phyloP scores from a whole-genome alignment of 1,284 basidiomycete genomes.

The Ceratobasidium theobromae region DNA sequence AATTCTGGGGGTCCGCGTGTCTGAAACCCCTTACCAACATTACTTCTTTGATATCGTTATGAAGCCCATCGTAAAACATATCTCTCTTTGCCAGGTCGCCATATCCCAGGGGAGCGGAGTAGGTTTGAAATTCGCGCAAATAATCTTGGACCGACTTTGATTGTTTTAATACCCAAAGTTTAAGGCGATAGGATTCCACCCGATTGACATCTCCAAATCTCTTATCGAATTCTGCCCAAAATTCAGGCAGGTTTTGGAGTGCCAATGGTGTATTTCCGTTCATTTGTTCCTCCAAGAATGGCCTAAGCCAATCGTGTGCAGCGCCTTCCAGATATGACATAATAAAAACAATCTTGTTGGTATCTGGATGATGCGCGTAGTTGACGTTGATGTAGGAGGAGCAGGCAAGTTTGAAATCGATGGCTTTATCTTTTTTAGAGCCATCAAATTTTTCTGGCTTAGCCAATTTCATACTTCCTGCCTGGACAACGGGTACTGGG shows the following conservation, averaged over 20 bases:
- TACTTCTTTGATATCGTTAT: background rate
- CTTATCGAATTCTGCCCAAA: background rate
- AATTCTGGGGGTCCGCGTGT: too few relatives aligned
- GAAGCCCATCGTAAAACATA: background rate
- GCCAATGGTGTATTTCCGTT: background rate
- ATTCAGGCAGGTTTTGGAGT: background rate
- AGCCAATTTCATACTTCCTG: slow-evolving; percentile 19
- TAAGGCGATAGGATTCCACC: background rate
- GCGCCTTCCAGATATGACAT: background rate
- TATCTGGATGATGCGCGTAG: too few relatives aligned
- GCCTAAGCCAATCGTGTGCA: background rate
- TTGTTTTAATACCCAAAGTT: background rate
- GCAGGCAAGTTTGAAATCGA: background rate
- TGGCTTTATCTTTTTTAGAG: background rate
- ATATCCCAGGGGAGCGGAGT: background rate
- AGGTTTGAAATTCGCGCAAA: background rate
- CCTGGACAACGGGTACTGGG: too few relatives aligned
- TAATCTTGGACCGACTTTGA: background rate
- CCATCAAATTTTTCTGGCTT: slow-evolving; percentile 6
- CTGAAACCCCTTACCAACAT: background rate
- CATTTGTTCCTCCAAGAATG: background rate
- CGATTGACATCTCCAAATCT: background rate
- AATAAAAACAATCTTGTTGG: background rate
- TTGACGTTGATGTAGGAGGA: background rate
- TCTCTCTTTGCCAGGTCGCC: background rate